Evolutionary conservation across 2,329 filamentous ascomycete genomes (phyloP).

Genomic region (Gyromitra esculenta): DNA sequence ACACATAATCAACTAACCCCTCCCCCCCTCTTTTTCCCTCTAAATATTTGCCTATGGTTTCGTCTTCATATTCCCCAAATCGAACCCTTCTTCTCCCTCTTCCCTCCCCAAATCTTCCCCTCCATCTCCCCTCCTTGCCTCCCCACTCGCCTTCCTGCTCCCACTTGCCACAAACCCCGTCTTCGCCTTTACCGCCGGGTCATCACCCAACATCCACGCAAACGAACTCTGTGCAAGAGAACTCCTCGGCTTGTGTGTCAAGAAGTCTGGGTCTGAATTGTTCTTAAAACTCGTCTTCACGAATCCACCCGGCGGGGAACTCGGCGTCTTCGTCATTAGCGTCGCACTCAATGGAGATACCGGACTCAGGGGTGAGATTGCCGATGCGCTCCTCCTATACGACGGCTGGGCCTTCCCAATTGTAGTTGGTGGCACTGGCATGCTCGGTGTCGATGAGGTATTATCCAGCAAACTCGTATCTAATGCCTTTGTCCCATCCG

Average conservation of each 20-base stretch:
- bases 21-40: background rate
- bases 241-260: conserved; percentile 53
- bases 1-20: conserved; percentile 11
- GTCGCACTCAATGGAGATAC: conserved; percentile 18
- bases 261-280: conserved; percentile 54
- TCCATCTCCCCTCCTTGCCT: conserved; percentile 14
- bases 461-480: conserved; percentile 41
- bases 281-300: conserved; percentile 55
- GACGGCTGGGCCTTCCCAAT: background rate
- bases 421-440: conserved; percentile 11
- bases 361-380: conserved; percentile 3
- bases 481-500: conserved; percentile 51
- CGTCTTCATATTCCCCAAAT: conserved; percentile 48
- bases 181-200: conserved; percentile 52
- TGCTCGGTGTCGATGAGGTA: conserved; percentile 1
- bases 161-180: conserved; percentile 52
- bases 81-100: conserved; percentile 48
- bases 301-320: conserved; percentile 50
- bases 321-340: conserved; percentile 45
- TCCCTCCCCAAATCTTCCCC: conserved; percentile 11
- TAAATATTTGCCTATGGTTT: background rate
- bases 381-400: conserved; percentile 1
- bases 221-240: conserved; percentile 57
- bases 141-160: conserved; percentile 25
- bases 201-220: conserved; percentile 58